Conservation (phyloP, 352 stramenopile species). For the Pythium brassicae region DNA sequence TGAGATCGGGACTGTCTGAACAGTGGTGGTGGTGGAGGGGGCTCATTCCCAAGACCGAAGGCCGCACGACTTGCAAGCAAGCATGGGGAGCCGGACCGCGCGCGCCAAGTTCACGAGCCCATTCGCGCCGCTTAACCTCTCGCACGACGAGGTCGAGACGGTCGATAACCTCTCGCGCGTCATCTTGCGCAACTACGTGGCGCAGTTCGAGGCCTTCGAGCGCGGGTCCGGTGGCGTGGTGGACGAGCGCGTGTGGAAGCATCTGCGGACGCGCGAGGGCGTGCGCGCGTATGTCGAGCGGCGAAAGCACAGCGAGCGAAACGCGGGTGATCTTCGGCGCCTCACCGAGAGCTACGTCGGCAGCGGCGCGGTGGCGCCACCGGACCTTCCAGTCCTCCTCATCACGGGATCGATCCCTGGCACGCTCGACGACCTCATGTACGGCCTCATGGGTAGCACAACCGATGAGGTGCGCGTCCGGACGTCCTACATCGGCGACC, state of each 20-base stretch:
- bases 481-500: constrained; percentile 4
- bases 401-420: constrained; percentile 4
- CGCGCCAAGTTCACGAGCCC: constrained; percentile 7
- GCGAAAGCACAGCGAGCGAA: not conserved
- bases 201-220: constrained; percentile 3
- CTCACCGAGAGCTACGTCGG: not conserved
- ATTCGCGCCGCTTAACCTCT: constrained; percentile 13
- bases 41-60: too few species aligned
- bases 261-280: constrained; percentile 1
- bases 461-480: constrained; percentile 5
- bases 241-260: constrained; percentile 12
- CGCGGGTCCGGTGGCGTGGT: not conserved
- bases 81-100: not conserved
- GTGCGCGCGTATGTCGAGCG: constrained; percentile 5
- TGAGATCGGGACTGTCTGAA: too few species aligned
- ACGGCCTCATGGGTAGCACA: constrained; percentile 5
- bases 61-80: too few species aligned
- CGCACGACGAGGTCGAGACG: not conserved
- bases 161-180: constrained; percentile 8
- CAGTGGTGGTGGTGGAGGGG: too few species aligned
- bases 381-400: constrained; percentile 11
- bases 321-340: not conserved
- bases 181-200: constrained; percentile 1
- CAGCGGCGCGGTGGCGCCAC: not conserved
- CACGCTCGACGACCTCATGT: constrained; percentile 16